phyloP scores from a whole-genome alignment of 2,329 filamentous ascomycete species.

The Arthroderma sp. region DNA sequence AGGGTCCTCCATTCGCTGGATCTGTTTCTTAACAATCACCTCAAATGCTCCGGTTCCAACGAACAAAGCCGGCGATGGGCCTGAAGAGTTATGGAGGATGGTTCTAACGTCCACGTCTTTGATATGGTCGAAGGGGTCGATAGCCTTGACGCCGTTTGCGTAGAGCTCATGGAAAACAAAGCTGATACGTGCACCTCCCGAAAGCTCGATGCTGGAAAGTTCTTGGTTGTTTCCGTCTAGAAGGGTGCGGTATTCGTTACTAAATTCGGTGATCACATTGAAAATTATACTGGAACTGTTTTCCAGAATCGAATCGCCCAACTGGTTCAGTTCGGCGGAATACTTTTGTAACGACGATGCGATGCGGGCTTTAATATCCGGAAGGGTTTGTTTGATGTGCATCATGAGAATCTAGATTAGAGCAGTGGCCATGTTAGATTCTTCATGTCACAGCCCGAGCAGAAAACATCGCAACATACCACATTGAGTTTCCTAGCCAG shows the following conservation, averaged over 20 bases:
- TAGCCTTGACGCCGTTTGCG: conserved; percentile 90
- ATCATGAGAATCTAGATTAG: conserved; percentile 76
- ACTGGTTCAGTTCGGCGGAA: conserved; percentile 59
- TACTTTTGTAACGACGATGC: conserved; percentile 92
- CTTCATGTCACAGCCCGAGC: neutral
- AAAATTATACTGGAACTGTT: conserved; percentile 94
- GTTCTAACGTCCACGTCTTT: conserved; percentile 97
- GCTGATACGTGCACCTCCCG: conserved; percentile 92
- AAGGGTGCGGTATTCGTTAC: conserved; percentile 92
- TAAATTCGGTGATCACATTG: conserved; percentile 98
- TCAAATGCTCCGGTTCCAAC: conserved; percentile 98
- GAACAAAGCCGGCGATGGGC: conserved; percentile 88
- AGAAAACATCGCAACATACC: conserved; percentile 24
- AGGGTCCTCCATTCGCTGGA: conserved; percentile 89
- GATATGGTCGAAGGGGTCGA: conserved; percentile 93
- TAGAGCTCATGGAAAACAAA: conserved; percentile 99
- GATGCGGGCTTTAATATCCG: conserved; percentile 96
- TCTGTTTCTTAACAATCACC: conserved; percentile 96
- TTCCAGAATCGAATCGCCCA: conserved; percentile 89
- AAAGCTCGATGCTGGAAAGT: conserved; percentile 84
- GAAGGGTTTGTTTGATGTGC: conserved; percentile 99
- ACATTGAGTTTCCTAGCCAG: conserved; percentile 92
- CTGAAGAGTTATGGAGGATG: conserved; percentile 97
- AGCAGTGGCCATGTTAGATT: neutral
- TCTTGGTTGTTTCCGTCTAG: conserved; percentile 95